Base-by-base conservation (phyloP, 2,329 filamentous ascomycete species). In the Mycosphaerella sp. region DNA sequence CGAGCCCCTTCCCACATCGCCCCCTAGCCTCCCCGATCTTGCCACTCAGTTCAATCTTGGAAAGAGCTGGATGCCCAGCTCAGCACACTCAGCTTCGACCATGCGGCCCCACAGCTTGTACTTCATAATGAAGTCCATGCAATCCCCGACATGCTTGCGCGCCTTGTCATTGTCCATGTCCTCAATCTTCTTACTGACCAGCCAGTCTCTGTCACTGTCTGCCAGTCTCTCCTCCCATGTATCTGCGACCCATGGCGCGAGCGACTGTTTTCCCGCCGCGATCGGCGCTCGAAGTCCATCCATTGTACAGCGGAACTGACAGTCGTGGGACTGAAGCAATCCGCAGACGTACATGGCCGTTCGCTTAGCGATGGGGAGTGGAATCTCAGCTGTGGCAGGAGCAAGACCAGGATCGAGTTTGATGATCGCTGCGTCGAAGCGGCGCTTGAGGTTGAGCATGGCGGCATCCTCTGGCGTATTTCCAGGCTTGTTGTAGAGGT, bases 191-290 rank as follows among this genome's bases (percentile, higher is more conserved):
- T 51, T 45, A 6, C 48, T 42, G 2, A 51, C 32, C n/a, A 51
- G 11, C 48, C 48, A 51, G 29, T 51, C 48, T 3, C 48, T 41
- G 31, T 51, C 48, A 51, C 48, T 51, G 44, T 51, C 48, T 21
- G 21, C 9, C n/a, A 51, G 21, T 23, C 48, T 45, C 42, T 51
- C 48, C 41, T 51, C 48, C 48, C 48, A 51, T n/a, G 38, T 51
- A 34, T 51, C 48, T 10, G 48, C 48, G 14, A 45, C 5, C 48
- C 48, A 51, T 7, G 48, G 48, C 12, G 48, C 48, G 6, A 39
- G 32, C 26, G 42, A 14, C 34, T 31, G 40, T 9, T 45, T 40
- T 31, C 8, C 42, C 9, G 38, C 12, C 14, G 14, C 48, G 10
- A 34, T 31, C 11, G 48, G 26, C 14, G 10, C 48, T 17, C 48